Evolutionary conservation across 2,329 filamentous ascomycete genomes (phyloP), one percentile per base, ranked within the genome.

Genomic region (Cordyceps cateniannulata): DNA sequence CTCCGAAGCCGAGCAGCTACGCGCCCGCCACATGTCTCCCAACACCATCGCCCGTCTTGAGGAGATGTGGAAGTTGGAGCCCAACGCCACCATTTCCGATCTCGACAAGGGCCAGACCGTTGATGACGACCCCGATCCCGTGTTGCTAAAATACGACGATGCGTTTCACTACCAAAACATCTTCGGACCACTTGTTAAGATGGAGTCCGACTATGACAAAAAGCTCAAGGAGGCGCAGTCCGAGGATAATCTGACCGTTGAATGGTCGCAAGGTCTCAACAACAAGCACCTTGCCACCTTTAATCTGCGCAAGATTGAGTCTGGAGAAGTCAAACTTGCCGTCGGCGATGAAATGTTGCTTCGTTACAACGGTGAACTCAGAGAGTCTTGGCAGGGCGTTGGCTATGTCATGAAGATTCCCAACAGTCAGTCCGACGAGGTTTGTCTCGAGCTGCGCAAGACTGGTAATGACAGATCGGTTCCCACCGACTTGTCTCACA

Each of bases 381-480:
- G 93, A 47, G 84, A 90, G 16, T 86, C 91, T 62, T 99, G 95
- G 95, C 95, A 99, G 73, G 95, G 95, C 42, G 95, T 99, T 38
- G 95, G 95, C 65, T 99, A 99, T 74, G 95, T 99, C 63, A 93
- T 98, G 78, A 99, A 99, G 78, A 98, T 99, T 63, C 96, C 95
- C 24, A 98, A 99, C 81, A 98, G 98, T 75, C 92, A 96, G 77
- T 97, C 93, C 16, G 95, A 99, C 69, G 93, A 99, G 73, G 95
- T 99, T 57, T 96, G 90, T 10, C 89, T 99, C 65, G 95, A 99
- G 73, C 78, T 99, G 71, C 90, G 95, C 66, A 91, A 95, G 69
- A 93, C 95, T 64, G 93, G 91, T 63, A 96, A 96, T 71, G 93
- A 98, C 77, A 98, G 98, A 75, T 91, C 89, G 29, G 91, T 98